phyloP scores from a whole-genome alignment of 768 basidiomycete species.

The Termitomyces eurrhizus region DNA sequence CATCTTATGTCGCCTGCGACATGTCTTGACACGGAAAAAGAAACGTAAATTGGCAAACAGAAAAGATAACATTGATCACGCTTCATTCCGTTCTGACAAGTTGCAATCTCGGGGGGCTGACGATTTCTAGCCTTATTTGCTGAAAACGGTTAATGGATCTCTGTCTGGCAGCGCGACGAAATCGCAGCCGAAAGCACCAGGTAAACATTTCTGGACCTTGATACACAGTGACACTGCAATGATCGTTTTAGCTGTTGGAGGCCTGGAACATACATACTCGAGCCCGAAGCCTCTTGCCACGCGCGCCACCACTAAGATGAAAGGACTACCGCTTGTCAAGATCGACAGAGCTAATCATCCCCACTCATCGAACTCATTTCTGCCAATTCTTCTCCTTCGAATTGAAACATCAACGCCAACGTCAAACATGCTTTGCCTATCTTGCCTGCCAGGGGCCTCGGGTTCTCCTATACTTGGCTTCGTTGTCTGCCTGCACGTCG shows the following conservation, averaged over 20 bases:
- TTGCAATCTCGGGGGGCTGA: no score
- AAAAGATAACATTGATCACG: neutral
- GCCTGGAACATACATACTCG: neutral
- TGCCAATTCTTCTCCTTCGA: neutral
- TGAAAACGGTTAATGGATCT: no score
- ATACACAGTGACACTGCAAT: neutral
- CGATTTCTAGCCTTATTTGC: neutral
- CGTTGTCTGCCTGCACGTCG: neutral
- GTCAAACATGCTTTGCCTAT: slow-evolving; percentile 3
- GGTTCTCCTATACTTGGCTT: neutral
- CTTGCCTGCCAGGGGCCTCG: neutral
- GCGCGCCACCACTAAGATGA: neutral
- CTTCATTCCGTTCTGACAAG: neutral
- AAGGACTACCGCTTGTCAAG: neutral
- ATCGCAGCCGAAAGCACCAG: neutral
- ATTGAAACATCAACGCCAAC: neutral
- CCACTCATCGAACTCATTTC: neutral
- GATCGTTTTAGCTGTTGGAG: neutral
- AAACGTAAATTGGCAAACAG: neutral
- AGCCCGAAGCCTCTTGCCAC: neutral
- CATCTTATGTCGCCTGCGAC: no score
- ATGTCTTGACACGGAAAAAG: neutral
- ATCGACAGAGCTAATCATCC: slow-evolving; percentile 6
- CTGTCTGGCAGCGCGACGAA: neutral
- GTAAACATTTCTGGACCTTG: neutral